These are phyloP conservation scores for Komagataea norvegica DNA, from an alignment of 1,139 yeast genomes.

Conservation along the genomic window DNA sequence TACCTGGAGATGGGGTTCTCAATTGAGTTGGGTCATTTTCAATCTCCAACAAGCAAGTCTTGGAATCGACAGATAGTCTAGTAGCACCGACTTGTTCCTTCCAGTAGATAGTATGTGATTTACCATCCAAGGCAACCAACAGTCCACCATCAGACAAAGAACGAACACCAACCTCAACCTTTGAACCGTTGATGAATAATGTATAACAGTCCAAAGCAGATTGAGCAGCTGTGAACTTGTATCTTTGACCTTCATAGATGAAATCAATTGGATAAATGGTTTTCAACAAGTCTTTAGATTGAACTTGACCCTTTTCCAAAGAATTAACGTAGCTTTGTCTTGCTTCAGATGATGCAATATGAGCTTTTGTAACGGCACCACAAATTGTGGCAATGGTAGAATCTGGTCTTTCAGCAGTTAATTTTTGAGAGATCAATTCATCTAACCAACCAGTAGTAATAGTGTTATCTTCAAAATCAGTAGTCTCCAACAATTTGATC, in stretches of 20 bases:
- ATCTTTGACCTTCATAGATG: conserved; percentile 89
- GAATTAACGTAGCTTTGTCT: conserved; percentile 63
- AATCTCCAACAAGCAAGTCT: conserved; percentile 86
- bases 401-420: conserved; percentile 97
- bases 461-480: conserved; percentile 92
- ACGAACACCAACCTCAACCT: conserved; percentile 82
- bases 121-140: conserved; percentile 82
- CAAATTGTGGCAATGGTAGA: conserved; percentile 84
- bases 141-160: conserved; percentile 92
- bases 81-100: conserved; percentile 96
- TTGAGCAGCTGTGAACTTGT: conserved; percentile 92
- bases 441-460: conserved; percentile 99
- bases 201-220: conserved; percentile 83
- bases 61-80: conserved; percentile 91
- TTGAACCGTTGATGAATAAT: conserved; percentile 87
- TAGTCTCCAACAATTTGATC: conserved; percentile 90
- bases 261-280: conserved; percentile 91
- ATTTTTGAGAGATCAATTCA: conserved; percentile 84
- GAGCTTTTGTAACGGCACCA: conserved; percentile 96
- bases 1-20: conserved; percentile 98
- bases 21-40: conserved; percentile 98
- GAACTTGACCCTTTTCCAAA: conserved; percentile 93
- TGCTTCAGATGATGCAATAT: conserved; percentile 70
- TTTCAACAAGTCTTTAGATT: conserved; percentile 70
- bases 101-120: conserved; percentile 94